Base-by-base conservation (phyloP, 805 yeast genomes). In the Starmerella sp. region DNA sequence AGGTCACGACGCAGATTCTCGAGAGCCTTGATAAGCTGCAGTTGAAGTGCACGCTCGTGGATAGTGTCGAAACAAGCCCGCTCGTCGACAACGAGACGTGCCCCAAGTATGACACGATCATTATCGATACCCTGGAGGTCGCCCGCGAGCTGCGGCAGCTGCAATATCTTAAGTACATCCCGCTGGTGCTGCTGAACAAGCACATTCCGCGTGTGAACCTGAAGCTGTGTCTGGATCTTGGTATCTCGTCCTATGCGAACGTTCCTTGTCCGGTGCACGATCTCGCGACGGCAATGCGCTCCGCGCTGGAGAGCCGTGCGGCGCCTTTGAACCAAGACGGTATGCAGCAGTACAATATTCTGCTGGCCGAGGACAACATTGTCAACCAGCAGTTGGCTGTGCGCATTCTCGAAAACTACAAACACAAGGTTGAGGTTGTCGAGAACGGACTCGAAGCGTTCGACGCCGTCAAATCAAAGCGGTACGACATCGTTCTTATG, bases 301-400 rank as follows among this genome's bases (percentile, higher is more conserved):
- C 95, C 2, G 95, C 95, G 0, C 71, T 87, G 55, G 95, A 87
- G 66, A 81, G 88, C 13, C 77, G 93, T 57, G 82, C 88, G 0
- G 84, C 87, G 22, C 86, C 93, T 36, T 79, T 84, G 49, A 84
- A 84, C 66, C 78, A 84, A 22, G 93, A 86, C 65, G 91, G 87
- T 32, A 82, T 87, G 17, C 79, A 79, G 57, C 79, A 84, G 51
- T 87, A 81, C 73, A 80, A 79, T 62, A 82, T 87, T 37, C 72
- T 87, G 59, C 76, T 87, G 36, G 95, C 95, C 0, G 95, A 87
- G 69, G 95, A 87, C 70, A 87, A 88, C 63, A 73, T 86, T 61
- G 93, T 87, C 41, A 87, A 87, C 68, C 95, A 86, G 69, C 87
- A 86, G 66, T 75, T 87, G 59, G 95, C 95, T 0, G 95, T 86